Percentiles rank a stretch among this genome's conserved stretches.
These are phyloP conservation scores for Colletotrichum viniferum DNA, from an alignment of 2,329 filamentous ascomycete genomes.

Conservation along the genomic window DNA sequence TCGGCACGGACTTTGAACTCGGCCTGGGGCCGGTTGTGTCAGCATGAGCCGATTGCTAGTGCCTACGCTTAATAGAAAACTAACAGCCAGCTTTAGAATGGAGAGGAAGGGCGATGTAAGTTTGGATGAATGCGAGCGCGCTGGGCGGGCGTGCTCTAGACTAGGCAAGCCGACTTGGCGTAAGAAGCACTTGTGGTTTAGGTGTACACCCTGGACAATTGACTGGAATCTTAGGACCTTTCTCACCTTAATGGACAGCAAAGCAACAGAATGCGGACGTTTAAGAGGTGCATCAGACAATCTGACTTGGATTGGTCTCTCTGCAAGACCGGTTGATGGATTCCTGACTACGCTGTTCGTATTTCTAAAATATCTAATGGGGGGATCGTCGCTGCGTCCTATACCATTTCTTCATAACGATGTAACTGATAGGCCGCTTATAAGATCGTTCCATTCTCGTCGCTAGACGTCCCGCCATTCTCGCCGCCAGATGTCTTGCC, in stretches of 20 bases:
- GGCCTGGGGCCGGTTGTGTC: neutral
- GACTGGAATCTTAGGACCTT: neutral
- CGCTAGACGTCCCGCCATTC: too few relatives aligned
- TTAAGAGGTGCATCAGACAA: neutral
- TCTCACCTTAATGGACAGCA: neutral
- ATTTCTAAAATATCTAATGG: neutral
- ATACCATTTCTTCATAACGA: neutral
- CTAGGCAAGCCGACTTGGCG: too few relatives aligned
- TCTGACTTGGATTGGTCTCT: rapidly evolving
- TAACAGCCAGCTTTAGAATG: neutral
- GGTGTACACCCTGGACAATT: rapidly evolving
- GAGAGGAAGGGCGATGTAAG: neutral
- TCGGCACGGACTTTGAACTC: neutral
- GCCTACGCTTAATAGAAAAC: neutral
- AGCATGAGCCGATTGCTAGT: too few relatives aligned
- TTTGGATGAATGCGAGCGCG: too few relatives aligned
- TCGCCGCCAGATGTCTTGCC: too few relatives aligned
- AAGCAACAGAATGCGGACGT: neutral
- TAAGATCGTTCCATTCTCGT: too few relatives aligned
- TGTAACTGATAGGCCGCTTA: neutral
- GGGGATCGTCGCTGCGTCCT: neutral
- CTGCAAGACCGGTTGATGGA: neutral
- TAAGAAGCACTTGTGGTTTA: rapidly evolving
- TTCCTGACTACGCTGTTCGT: neutral
- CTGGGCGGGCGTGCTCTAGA: too few relatives aligned